These are phyloP conservation scores for Cordyceps javanica DNA, from an alignment of 2,329 filamentous ascomycete genomes.

Conservation along the genomic window DNA sequence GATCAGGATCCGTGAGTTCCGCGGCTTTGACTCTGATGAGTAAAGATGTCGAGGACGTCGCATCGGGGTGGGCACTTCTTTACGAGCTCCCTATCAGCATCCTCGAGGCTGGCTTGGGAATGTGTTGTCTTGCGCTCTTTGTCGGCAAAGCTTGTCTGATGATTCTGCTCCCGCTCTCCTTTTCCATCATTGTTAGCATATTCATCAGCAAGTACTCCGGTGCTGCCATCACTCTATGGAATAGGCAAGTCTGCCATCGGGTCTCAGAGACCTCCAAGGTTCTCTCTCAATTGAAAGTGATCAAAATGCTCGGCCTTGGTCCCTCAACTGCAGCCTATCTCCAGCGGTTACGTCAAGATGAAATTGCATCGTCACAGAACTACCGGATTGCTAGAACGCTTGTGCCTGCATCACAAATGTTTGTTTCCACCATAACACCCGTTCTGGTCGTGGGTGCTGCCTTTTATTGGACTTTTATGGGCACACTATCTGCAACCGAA, in stretches of 20 bases:
- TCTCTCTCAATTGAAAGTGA: neutral
- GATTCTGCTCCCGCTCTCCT: neutral
- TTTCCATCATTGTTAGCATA: neutral
- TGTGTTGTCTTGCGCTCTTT: neutral
- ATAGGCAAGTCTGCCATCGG: neutral
- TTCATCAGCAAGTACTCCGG: neutral
- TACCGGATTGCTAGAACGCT: neutral
- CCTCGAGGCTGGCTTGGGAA: neutral
- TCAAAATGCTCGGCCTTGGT: neutral
- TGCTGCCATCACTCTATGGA: neutral
- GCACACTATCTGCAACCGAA: neutral
- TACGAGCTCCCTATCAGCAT: neutral
- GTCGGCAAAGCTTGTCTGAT: neutral
- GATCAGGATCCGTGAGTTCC: neutral
- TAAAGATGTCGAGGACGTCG: neutral
- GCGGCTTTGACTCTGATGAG: neutral
- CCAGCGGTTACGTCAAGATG: neutral
- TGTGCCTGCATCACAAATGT: neutral
- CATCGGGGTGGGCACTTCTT: neutral
- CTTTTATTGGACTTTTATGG: neutral
- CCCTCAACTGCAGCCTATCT: neutral
- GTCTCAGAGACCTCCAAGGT: neutral
- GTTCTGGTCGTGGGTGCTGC: neutral
- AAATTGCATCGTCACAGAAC: neutral
- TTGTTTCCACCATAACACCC: neutral